phyloP scores from a whole-genome alignment of 331 rosid species.

The Prunus yedoensis region DNA sequence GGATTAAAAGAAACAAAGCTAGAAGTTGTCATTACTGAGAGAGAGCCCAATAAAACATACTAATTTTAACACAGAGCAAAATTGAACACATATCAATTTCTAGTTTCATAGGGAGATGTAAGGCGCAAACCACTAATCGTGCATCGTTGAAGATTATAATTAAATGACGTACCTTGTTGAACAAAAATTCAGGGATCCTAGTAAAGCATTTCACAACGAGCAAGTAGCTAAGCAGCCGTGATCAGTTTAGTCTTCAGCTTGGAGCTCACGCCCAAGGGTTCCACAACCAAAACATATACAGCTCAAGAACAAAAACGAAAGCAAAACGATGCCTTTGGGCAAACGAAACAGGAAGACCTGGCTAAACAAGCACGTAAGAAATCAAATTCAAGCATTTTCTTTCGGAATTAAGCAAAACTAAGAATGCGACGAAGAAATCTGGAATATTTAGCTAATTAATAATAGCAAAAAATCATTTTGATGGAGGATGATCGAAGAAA shows the following conservation, averaged over 20 bases:
- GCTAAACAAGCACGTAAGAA: not conserved
- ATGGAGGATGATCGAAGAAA: not conserved
- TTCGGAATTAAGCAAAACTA: not conserved
- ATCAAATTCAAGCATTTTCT: not conserved
- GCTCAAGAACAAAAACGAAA: not conserved
- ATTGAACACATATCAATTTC: no score
- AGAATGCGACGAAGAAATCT: not conserved
- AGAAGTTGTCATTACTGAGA: no score
- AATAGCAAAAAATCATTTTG: not conserved
- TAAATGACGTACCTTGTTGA: not conserved
- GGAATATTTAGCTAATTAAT: not conserved
- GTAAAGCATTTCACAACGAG: not conserved
- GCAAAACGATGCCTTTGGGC: not conserved
- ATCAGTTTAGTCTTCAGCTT: not conserved
- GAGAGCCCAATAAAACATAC: no score
- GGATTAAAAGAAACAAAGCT: no score
- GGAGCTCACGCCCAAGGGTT: not conserved
- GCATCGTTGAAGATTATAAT: not conserved
- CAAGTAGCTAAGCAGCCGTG: not conserved
- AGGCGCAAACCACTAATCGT: not conserved
- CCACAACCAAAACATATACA: not conserved
- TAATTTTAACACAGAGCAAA: no score
- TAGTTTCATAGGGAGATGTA: no score
- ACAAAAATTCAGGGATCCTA: not conserved
- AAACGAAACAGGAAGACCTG: not conserved